Conservation (phyloP, 345 rosid species). For the Moricandia arvensis region DNA sequence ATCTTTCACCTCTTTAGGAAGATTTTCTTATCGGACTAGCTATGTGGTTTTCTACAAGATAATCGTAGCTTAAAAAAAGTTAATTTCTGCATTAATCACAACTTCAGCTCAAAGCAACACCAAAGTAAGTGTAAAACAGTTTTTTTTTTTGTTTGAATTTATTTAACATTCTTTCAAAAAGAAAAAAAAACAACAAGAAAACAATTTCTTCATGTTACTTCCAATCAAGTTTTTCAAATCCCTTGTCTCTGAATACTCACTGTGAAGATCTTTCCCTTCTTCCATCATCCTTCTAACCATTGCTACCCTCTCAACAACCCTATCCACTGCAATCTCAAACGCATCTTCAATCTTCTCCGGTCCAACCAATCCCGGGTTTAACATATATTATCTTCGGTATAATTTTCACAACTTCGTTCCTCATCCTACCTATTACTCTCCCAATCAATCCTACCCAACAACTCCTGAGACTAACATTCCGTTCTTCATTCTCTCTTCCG, state of each 20-base stretch:
- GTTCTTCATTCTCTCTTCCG: conserved; percentile 22
- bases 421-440: conserved; percentile 38
- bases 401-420: conserved; percentile 45
- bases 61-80: too few relatives aligned
- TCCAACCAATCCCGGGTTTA: conserved; percentile 38
- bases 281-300: conserved; percentile 29
- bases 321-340: conserved; percentile 47
- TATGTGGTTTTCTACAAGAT: too few relatives aligned
- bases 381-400: conserved; percentile 57
- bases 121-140: too few relatives aligned
- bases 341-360: conserved; percentile 44
- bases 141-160: too few relatives aligned
- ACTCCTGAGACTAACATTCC: conserved; percentile 26
- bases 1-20: too few relatives aligned
- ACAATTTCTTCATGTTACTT: not conserved
- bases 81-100: too few relatives aligned
- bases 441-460: conserved; percentile 28
- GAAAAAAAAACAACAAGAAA: not conserved
- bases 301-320: conserved; percentile 41
- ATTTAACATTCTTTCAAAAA: too few relatives aligned
- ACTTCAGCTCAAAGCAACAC: too few relatives aligned
- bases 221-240: conserved; percentile 26
- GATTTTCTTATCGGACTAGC: too few relatives aligned
- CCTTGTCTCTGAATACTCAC: conserved; percentile 29
- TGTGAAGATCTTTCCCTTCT: conserved; percentile 22